Conservation (phyloP, 805 yeast genomes). For the Kazachstania kunashirensis region DNA sequence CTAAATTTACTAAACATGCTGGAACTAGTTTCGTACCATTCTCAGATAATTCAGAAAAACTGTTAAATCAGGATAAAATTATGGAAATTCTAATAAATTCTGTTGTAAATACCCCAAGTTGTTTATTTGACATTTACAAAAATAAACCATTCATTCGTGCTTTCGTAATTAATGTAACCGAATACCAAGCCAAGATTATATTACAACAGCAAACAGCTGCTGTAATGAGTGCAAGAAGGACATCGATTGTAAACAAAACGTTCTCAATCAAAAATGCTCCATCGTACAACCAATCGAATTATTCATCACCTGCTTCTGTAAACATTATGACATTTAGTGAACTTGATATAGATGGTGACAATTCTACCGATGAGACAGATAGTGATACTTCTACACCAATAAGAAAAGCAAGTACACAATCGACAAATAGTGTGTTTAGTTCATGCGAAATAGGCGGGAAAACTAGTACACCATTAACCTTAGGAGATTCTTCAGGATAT, state of each 20-base stretch:
- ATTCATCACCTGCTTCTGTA: conserved; percentile 1
- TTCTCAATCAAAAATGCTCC: background rate
- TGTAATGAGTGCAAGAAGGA: background rate
- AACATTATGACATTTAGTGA: background rate
- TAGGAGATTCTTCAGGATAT: conserved; percentile 4
- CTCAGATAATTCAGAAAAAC: too few species aligned
- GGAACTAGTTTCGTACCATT: conserved; percentile 17
- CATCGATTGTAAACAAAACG: background rate
- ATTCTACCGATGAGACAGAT: conserved; percentile 16
- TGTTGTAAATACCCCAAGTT: conserved; percentile 18
- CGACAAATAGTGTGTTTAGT: conserved; percentile 26
- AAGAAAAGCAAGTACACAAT: conserved; percentile 23
- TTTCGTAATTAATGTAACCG: conserved; percentile 17
- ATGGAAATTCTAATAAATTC: conserved; percentile 19
- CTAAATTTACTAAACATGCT: conserved; percentile 20
- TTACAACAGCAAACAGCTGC: background rate
- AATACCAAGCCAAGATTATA: conserved; percentile 6
- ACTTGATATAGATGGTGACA: conserved; percentile 3
- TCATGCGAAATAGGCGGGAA: conserved; percentile 9
- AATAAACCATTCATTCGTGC: conserved; percentile 15
- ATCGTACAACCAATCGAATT: background rate
- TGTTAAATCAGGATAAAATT: conserved; percentile 16
- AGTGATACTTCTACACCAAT: conserved; percentile 20
- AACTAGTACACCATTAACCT: conserved; percentile 27
- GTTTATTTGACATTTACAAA: conserved; percentile 17